phyloP scores from a whole-genome alignment of 176 grass and related monocot species.

The Carex parvula region DNA sequence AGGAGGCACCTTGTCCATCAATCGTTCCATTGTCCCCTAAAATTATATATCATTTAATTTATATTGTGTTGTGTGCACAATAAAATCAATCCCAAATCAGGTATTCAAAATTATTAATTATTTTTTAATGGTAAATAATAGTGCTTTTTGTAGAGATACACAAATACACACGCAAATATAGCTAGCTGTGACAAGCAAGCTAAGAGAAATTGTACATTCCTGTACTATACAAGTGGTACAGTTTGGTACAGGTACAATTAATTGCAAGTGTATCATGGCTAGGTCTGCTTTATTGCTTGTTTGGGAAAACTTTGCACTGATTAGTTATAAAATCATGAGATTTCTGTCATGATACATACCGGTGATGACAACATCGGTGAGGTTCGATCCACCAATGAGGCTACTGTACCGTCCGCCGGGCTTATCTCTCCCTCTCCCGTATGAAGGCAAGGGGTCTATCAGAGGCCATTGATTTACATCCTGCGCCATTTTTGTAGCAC shows the following conservation, averaged over 20 bases:
- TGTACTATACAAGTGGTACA: too few species aligned
- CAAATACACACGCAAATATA: neutral
- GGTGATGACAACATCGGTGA: constrained; percentile 69
- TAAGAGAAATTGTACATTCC: neutral
- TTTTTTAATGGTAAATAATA: neutral
- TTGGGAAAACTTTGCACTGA: neutral
- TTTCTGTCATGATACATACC: constrained; percentile 25
- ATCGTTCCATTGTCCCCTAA: constrained; percentile 78
- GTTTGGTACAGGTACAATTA: neutral
- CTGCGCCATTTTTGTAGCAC: constrained; percentile 28
- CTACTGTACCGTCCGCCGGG: constrained; percentile 68
- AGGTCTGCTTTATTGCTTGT: neutral
- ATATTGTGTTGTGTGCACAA: neutral
- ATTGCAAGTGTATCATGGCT: neutral
- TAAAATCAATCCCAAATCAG: neutral
- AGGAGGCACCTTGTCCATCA: constrained; percentile 70
- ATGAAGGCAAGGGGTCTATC: constrained; percentile 76
- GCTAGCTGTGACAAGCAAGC: neutral
- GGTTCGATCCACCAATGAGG: constrained; percentile 76
- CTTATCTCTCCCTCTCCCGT: constrained; percentile 76
- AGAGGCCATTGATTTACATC: constrained; percentile 62
- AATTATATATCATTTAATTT: constrained; percentile 11
- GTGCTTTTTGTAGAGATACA: neutral
- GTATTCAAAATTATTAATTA: neutral
- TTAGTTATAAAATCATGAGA: neutral